Base-by-base conservation (phyloP, 495 filamentous ascomycete genomes). In the Oidiodendron maius region DNA sequence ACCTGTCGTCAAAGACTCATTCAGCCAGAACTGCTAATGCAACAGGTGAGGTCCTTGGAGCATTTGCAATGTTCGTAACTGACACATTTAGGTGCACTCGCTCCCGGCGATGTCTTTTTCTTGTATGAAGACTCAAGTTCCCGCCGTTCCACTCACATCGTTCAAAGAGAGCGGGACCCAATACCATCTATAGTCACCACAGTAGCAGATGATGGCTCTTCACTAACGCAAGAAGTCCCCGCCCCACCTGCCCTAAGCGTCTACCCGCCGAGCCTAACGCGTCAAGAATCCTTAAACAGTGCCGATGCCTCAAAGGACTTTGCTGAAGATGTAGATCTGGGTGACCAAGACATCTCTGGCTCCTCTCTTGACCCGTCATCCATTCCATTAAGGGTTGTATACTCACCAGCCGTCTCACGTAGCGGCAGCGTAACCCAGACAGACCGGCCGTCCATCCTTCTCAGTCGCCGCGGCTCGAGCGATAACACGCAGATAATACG, bases 1-100 rank as follows among this genome's bases (percentile, higher is more conserved):
- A 44, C 41, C 18, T 44, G 12, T 13, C 41, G 12, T 44, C 41
- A n/a, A 44, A 44, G 41, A 44, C 17, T 3, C 23, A 44, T 44
- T 32, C 22, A 4, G 41, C 41, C 41, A 44, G 41, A 10, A 44
- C 41, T 28, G 41, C 21, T 16, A 22, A 26, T 44, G 23, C 41
- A 12, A 32, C 22, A 26, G 41, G 41, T 44, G 22, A 3, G n/a
- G 6, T 3, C 40, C 17, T 15, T 30, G 16, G 8, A 6, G 18
- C 10, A 43, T 43, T 43, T 8, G 15, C 24, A 5, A n/a, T 20
- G 5, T 20, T 23, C 4, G 6, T 24, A 6, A 22, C 18, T 20
- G 8, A 13, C 4, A 9, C 41, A 15, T 9, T n/a, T n/a, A 26
- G 26, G 26, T 30, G 26, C 26, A 44, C 17, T 44, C n/a, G 5